Evolutionary conservation across 805 yeast species (phyloP).

Genomic region (Maudiozyma barnettii): DNA sequence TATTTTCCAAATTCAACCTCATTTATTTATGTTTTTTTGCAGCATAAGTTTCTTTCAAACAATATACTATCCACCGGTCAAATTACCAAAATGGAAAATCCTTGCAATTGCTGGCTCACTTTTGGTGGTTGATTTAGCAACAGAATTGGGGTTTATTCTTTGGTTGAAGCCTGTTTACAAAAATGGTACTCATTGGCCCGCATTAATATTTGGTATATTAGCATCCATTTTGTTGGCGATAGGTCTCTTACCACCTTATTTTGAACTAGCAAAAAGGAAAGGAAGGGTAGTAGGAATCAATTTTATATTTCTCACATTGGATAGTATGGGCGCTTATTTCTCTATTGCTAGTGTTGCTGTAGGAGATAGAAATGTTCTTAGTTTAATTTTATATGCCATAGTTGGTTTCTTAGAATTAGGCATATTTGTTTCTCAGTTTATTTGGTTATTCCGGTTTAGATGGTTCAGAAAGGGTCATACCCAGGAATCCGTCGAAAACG

Average conservation of each 20-base stretch:
- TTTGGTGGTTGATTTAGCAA: conserved; percentile 40
- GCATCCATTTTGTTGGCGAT: conserved; percentile 67
- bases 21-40: conserved; percentile 65
- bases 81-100: conserved; percentile 31
- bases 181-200: conserved; percentile 61
- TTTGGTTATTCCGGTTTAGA: conserved; percentile 52
- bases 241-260: conserved; percentile 85
- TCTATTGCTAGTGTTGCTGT: conserved; percentile 54
- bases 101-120: conserved; percentile 30
- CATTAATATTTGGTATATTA: conserved; percentile 65
- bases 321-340: conserved; percentile 73
- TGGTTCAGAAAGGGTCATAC: conserved; percentile 13
- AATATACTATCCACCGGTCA: conserved; percentile 64
- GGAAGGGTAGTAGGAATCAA: conserved; percentile 88
- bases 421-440: conserved; percentile 55
- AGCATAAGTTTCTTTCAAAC: conserved; percentile 58
- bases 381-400: conserved; percentile 63
- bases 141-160: conserved; percentile 62
- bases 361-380: conserved; percentile 67
- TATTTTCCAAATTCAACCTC: conserved; percentile 82
- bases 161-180: conserved; percentile 52
- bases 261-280: conserved; percentile 65
- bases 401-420: conserved; percentile 73
- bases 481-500: background rate
- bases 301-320: conserved; percentile 66